Evolutionary conservation across 495 filamentous ascomycete genomes (phyloP).

Genomic region (Jackrogersella minutella): DNA sequence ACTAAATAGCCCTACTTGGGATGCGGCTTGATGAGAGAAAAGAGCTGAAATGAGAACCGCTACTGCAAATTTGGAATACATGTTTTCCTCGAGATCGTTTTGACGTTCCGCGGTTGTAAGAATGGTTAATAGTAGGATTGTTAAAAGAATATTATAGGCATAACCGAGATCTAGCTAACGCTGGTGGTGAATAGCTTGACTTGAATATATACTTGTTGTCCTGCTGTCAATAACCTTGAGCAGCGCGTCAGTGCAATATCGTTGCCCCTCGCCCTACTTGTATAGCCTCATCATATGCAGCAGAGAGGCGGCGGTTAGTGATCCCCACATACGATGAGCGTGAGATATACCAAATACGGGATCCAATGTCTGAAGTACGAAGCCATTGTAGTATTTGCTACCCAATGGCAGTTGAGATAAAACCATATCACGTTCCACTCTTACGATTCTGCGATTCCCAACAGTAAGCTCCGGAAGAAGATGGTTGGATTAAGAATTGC

Average conservation of each 20-base stretch:
- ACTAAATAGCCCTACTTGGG: constrained; percentile 34
- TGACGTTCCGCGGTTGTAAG: too few relatives aligned
- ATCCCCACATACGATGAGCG: background rate
- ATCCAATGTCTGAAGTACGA: constrained; percentile 9
- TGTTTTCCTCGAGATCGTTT: constrained; percentile 5
- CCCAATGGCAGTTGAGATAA: constrained; percentile 11
- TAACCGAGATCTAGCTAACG: background rate
- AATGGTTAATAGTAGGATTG: too few relatives aligned
- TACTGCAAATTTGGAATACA: constrained; percentile 20
- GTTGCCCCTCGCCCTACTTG: background rate
- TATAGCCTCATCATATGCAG: background rate
- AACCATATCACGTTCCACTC: background rate
- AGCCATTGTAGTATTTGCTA: background rate
- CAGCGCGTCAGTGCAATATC: background rate
- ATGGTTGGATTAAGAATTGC: constrained; percentile 28
- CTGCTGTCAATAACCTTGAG: background rate
- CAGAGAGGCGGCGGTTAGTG: background rate
- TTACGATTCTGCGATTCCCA: background rate
- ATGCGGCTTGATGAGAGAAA: constrained; percentile 15
- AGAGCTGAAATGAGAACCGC: constrained; percentile 26
- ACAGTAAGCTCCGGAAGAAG: constrained; percentile 16
- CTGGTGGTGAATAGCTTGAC: background rate
- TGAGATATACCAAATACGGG: constrained; percentile 5
- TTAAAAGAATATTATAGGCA: too few relatives aligned
- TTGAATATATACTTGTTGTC: constrained; percentile 22